A percentile compares a stretch with the other conserved stretches of the same genome.
Conservation (phyloP, 129 eudicot genomes). For the Erigeron canadensis region DNA sequence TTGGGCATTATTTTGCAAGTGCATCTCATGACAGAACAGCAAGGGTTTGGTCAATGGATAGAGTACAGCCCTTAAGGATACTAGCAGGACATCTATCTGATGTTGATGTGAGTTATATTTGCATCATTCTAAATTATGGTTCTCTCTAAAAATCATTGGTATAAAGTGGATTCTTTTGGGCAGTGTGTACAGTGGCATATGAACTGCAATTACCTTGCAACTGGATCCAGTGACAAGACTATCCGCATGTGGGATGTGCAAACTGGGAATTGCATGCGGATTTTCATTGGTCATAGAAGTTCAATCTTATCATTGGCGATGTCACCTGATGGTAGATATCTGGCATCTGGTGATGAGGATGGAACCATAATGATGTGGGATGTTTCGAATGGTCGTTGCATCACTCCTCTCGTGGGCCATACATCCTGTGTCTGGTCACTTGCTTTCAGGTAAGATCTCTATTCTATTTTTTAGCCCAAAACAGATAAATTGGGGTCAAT, state of each 20-base stretch:
- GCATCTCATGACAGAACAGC: slow-evolving; percentile 98
- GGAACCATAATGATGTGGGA: slow-evolving; percentile 99
- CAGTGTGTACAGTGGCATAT: slow-evolving; percentile 98
- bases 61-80: slow-evolving; percentile 85
- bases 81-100: slow-evolving; percentile 98
- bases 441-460: slow-evolving; percentile 63
- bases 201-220: slow-evolving; percentile 93
- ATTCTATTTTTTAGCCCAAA: not conserved
- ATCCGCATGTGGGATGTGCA: slow-evolving; percentile 95
- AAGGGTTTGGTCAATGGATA: slow-evolving; percentile 94
- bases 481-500: not conserved
- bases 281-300: slow-evolving; percentile 95
- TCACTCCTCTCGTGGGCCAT: slow-evolving; percentile 92
- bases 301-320: slow-evolving; percentile 78
- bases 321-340: slow-evolving; percentile 98
- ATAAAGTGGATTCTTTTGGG: slow-evolving; percentile 10
- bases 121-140: not conserved
- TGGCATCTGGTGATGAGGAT: slow-evolving; percentile 99
- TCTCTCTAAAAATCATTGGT: not conserved
- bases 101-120: slow-evolving; percentile 75
- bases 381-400: slow-evolving; percentile 82
- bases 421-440: slow-evolving; percentile 94
- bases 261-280: slow-evolving; percentile 88
- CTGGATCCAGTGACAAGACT: slow-evolving; percentile 98
- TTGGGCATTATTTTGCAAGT: slow-evolving; percentile 96